Conservation (phyloP, 1,284 basidiomycete species). For the Ganoderma lingzhi region DNA sequence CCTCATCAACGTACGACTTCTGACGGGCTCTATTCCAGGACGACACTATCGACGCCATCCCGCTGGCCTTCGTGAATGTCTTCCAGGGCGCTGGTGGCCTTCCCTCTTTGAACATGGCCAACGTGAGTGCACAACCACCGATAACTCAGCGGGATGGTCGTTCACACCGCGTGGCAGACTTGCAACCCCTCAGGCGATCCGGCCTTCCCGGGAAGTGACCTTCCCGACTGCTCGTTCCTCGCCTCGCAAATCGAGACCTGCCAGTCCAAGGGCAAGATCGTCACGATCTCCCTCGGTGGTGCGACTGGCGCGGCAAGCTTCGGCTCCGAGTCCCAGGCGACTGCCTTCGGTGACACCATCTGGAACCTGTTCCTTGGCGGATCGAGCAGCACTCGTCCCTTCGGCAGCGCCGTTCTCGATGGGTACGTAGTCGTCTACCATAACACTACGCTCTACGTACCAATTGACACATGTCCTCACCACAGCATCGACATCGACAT, state of each 20-base stretch:
- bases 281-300: conserved; percentile 72
- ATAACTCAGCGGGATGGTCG: background rate
- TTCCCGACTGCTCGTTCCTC: conserved; percentile 64
- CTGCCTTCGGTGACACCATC: conserved; percentile 61
- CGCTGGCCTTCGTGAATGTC: conserved; percentile 65
- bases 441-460: background rate
- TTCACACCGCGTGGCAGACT: conserved; percentile 44
- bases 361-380: conserved; percentile 77
- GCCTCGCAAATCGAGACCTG: conserved; percentile 65
- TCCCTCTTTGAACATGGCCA: conserved; percentile 68
- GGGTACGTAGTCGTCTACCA: conserved; percentile 50
- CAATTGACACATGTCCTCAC: conserved; percentile 7
- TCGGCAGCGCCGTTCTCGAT: conserved; percentile 69
- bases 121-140: conserved; percentile 48
- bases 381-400: conserved; percentile 61
- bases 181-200: conserved; percentile 53
- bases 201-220: conserved; percentile 61
- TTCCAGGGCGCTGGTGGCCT: conserved; percentile 63
- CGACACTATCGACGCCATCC: conserved; percentile 59
- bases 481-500: conserved; percentile 70
- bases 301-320: conserved; percentile 63
- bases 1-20: conserved; percentile 1
- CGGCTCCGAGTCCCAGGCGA: conserved; percentile 58
- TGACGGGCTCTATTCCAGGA: conserved; percentile 43
- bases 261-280: conserved; percentile 69